Evolutionary conservation across 23 red algal genomes (phyloP).

Genomic region (Cyanidium caldarium): DNA sequence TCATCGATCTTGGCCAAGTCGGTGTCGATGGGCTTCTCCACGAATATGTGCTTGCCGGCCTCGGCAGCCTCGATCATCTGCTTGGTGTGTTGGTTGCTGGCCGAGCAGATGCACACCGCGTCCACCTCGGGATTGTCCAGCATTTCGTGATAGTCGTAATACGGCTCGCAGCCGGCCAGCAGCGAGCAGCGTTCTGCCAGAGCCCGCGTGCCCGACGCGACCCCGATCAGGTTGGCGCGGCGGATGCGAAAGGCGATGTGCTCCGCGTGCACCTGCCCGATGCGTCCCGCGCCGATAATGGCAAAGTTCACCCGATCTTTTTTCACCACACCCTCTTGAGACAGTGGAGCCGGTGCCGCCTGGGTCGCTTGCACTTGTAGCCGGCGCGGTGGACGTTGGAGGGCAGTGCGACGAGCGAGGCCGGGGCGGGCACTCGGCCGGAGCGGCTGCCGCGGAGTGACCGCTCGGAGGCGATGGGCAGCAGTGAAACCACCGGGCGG

Average conservation of each 20-base stretch:
- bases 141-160: conserved; percentile 81
- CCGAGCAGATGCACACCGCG: conserved; percentile 98
- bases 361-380: too few species aligned
- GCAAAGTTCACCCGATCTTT: conserved; percentile 6
- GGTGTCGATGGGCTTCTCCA: conserved; percentile 95
- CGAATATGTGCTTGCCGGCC: conserved; percentile 98
- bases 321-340: not conserved
- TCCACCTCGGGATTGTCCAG: conserved; percentile 73
- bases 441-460: too few species aligned
- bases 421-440: not conserved
- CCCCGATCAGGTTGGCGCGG: conserved; percentile 71
- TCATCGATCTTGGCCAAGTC: conserved; percentile 66
- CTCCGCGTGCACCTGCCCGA: conserved; percentile 97
- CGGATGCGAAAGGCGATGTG: conserved; percentile 81
- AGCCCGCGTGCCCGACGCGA: conserved; percentile 63
- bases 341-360: not conserved
- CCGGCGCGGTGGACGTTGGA: not conserved
- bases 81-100: conserved; percentile 67
- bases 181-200: conserved; percentile 88
- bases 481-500: too few species aligned
- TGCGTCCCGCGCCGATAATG: conserved; percentile 79
- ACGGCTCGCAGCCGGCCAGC: conserved; percentile 68
- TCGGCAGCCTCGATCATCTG: conserved; percentile 92
- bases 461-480: too few species aligned
- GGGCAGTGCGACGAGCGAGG: not conserved